Evolutionary conservation across 2,329 filamentous ascomycete genomes (phyloP).

Genomic region (Hypocrella siamensis): DNA sequence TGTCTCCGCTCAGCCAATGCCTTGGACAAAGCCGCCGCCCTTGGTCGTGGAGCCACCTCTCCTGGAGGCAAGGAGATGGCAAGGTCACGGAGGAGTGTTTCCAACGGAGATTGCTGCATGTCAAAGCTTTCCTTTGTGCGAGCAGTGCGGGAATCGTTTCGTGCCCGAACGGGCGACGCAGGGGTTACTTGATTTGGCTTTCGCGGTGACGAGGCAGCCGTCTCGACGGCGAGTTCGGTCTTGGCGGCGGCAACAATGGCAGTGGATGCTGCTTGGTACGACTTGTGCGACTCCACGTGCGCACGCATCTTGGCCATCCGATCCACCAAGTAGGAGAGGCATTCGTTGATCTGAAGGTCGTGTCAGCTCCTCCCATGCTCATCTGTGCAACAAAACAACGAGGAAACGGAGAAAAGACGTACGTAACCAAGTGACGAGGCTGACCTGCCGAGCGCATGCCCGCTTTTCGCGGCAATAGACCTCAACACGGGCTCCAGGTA

Average conservation of each 20-base stretch:
- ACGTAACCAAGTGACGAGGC: constrained; percentile 35
- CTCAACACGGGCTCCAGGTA: constrained; percentile 44
- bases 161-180: constrained; percentile 18
- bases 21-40: constrained; percentile 17
- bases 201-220: constrained; percentile 8
- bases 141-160: constrained; percentile 14
- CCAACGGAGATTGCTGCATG: constrained; percentile 20
- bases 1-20: constrained; percentile 21
- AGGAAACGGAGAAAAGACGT: constrained; percentile 8
- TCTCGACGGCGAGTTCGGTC: constrained; percentile 22
- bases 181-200: constrained; percentile 10
- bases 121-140: background rate
- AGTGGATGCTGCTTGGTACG: constrained; percentile 24
- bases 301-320: constrained; percentile 25
- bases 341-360: constrained; percentile 28
- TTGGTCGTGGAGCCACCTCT: constrained; percentile 9
- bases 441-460: constrained; percentile 27
- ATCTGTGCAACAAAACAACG: background rate
- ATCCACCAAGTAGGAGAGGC: constrained; percentile 33
- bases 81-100: constrained; percentile 32
- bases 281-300: constrained; percentile 27
- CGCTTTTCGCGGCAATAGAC: constrained; percentile 25
- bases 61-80: constrained; percentile 25
- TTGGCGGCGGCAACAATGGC: constrained; percentile 26
- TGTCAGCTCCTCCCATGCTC: constrained; percentile 8